Evolutionary conservation across 768 basidiomycete genomes (phyloP).

Genomic region (Rhizopogon salebrosus): DNA sequence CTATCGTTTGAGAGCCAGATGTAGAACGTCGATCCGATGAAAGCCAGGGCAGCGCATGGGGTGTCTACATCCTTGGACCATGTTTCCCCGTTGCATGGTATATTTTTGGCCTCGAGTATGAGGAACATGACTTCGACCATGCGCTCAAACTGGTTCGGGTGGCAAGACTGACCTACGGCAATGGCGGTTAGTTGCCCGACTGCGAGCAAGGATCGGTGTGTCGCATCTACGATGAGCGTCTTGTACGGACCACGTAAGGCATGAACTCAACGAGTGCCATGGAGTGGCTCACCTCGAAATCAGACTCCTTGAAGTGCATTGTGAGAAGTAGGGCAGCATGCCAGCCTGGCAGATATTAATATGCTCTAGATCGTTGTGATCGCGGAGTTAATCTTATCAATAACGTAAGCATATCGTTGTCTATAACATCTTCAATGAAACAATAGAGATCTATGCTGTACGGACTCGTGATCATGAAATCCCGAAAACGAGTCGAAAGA

Average conservation of each 20-base stretch:
- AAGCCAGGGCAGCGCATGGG: conserved; percentile 10
- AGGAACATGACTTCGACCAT: conserved; percentile 17
- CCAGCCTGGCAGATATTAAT: neutral
- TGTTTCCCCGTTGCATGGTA: conserved; percentile 11
- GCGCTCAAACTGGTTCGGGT: conserved; percentile 16
- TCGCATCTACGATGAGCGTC: conserved; percentile 12
- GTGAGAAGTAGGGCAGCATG: neutral
- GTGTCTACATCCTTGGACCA: conserved; percentile 8
- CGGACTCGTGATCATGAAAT: too few relatives aligned
- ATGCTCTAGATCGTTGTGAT: too few relatives aligned
- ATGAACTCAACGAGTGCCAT: neutral
- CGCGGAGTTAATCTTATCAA: neutral
- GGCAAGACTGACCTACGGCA: conserved; percentile 9
- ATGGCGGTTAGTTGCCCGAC: conserved; percentile 12
- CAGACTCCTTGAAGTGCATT: neutral
- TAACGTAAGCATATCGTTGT: neutral
- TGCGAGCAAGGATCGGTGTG: conserved; percentile 8
- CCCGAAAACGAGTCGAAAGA: too few relatives aligned
- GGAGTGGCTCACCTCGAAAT: conserved; percentile 17
- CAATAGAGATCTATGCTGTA: too few relatives aligned
- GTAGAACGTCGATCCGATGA: conserved; percentile 19
- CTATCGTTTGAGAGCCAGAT: conserved; percentile 17
- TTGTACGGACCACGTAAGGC: neutral
- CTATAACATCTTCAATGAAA: too few relatives aligned
- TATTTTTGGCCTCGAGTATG: conserved; percentile 14